Evolutionary conservation across 768 basidiomycete genomes (phyloP), one percentile per base, ranked within the genome.

Genomic region (Podaxis rugospora): DNA sequence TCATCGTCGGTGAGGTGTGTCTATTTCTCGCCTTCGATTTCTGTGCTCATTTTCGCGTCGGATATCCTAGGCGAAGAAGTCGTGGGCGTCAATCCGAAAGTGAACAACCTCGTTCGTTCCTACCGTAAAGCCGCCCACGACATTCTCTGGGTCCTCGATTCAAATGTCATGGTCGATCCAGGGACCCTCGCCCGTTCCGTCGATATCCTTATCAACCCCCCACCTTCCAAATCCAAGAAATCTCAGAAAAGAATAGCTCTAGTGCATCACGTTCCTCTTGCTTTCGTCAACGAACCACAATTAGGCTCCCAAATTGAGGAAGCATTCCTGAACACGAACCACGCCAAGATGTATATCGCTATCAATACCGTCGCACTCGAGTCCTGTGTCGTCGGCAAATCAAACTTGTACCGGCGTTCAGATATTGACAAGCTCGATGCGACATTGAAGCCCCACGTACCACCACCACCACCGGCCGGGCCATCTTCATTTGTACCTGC

Each of bases 311-410:
- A 84, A 63, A 78, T 98, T 27, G 97, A 99, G 75, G 90, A 93
- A 63, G 93, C 92, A 0, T 99, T 96, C 72, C 76, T 99, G 60
- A 98, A 98, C 72, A 96, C 95, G 4, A 98, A 93, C 63, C 97
- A 98, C 68, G 93, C 96, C 25, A 98, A 95, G 75, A 95, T 98
- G 91, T 98, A 98, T 68, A 81, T 98, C 55, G 95, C 94, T 9
- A 93, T 98, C 70, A 95, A 96, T 75, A 83, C 89, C 0, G 76
- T 90, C 50, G 92, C 90, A 10, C 75, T 95, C 46, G 96, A 97
- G 58, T 96, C 95, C 1, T 99, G 97, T 68, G 94, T 98, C 4
- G 89, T 97, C 61, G 97, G 97, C 64, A 99, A 99, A 75, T 96
- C 94, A 42, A 95, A 94, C 71, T 70, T 99, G 52, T 98, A 95